Conservation (phyloP, 2,329 filamentous ascomycete species). For the Epichloe scottii region DNA sequence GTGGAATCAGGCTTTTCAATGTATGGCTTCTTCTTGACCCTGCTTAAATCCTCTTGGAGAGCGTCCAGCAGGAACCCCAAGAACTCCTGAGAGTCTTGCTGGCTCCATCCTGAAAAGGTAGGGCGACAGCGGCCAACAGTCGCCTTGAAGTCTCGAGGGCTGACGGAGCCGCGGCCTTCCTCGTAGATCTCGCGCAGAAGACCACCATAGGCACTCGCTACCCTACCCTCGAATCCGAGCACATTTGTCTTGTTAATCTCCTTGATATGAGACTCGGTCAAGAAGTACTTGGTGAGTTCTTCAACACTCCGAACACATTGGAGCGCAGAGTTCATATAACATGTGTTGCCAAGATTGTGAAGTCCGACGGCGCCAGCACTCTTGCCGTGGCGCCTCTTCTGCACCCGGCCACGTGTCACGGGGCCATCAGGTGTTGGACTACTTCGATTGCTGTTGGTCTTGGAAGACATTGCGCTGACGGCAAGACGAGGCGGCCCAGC, state of each 20-base stretch:
- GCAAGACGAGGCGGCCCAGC: slow-evolving; percentile 20
- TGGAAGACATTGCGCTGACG: slow-evolving; percentile 16
- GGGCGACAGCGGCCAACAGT: slow-evolving; percentile 70
- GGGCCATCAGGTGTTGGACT: slow-evolving; percentile 50
- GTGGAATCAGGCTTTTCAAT: slow-evolving; percentile 96
- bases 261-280: slow-evolving; percentile 57
- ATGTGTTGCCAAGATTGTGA: slow-evolving; percentile 88
- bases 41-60: slow-evolving; percentile 87
- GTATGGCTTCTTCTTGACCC: slow-evolving; percentile 90
- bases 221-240: slow-evolving; percentile 70
- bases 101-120: slow-evolving; percentile 84
- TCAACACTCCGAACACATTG: slow-evolving; percentile 91
- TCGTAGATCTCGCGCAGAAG: slow-evolving; percentile 70
- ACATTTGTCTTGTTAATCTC: slow-evolving; percentile 83
- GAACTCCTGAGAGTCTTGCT: slow-evolving; percentile 97
- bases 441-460: slow-evolving; percentile 46
- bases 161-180: slow-evolving; percentile 54
- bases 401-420: slow-evolving; percentile 59
- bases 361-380: slow-evolving; percentile 70
- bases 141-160: slow-evolving; percentile 70
- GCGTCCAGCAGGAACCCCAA: slow-evolving; percentile 89
- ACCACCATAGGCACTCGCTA: slow-evolving; percentile 72
- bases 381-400: slow-evolving; percentile 57
- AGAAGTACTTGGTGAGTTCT: slow-evolving; percentile 85
- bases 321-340: slow-evolving; percentile 97